Base-by-base conservation (phyloP, 2,329 filamentous ascomycete species). In the Thelonectria blattea region DNA sequence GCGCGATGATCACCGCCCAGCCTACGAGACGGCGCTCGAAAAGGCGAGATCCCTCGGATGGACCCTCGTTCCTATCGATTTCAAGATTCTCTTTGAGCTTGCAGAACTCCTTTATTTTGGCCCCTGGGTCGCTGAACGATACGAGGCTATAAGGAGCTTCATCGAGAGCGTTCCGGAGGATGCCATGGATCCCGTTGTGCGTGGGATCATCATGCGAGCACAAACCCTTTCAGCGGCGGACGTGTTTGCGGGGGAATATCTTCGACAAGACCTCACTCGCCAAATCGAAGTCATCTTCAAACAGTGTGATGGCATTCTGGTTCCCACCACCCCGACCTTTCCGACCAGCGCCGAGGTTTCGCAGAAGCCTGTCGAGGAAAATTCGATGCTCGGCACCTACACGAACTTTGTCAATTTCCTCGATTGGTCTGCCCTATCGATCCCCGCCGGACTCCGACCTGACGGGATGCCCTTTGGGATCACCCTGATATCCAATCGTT, bases 351-450 rank as follows among this genome's bases (percentile, higher is more conserved):
- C 79, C 17, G 78, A 85, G 59, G 77, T 88, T 48, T 73, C 77
- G 1, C 72, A 72, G 3, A 81, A 85, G 43, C 85, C 85, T 0
- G 76, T 88, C 20, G 72, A 71, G 15, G 79, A 83, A 67, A 88
- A 88, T 65, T 82, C 82, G 4, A 71, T 78, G 3, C 68, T 86
- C 6, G 83, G 84, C 6, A 81, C 78, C 3, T 88, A 86, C 58
- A 86, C 85, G 0, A 85, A 87, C 67, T 87, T 83, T 67, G 86
- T 81, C 15, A 88, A 88, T 65, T 83, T 88, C 27, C 71, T 88
- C 17, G 85, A 88, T 70, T 78, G 86, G 65, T 81, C 80, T 41
- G 83, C 81, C 3, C 65, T 85, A 10, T 78, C 82, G 1, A 76
- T 86, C n/a, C 83, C 83, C 2, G 84, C 84, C 1, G 80, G 80